Conservation (phyloP, 176 grass and related monocot genomes). For the Puccinellia tenuiflora region DNA sequence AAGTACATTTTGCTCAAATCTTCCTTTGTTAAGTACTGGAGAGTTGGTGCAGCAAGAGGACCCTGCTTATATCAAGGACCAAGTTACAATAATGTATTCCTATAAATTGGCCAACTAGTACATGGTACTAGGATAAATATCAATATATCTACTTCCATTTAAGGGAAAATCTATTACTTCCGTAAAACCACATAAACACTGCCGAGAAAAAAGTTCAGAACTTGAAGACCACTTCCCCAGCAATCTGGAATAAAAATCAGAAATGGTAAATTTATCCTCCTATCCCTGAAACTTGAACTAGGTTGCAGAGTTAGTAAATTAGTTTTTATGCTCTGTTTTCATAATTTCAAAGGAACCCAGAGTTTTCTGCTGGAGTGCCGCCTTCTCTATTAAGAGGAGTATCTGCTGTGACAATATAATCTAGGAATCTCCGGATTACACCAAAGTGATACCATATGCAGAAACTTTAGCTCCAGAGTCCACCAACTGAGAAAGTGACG, state of each 20-base stretch:
- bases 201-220: neutral
- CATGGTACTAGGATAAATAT: neutral
- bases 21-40: constrained; percentile 79
- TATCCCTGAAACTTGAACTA: neutral
- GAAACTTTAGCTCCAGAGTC: neutral
- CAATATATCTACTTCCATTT: neutral
- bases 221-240: neutral
- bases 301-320: neutral
- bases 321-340: neutral
- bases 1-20: constrained; percentile 98
- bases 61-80: constrained; percentile 42
- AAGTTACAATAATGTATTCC: neutral
- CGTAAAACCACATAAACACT: neutral
- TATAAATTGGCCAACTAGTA: neutral
- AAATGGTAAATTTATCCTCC: neutral
- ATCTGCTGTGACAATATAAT: neutral
- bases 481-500: constrained; percentile 19
- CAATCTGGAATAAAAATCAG: neutral
- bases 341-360: neutral
- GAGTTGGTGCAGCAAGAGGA: constrained; percentile 81
- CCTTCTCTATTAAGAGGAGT: neutral
- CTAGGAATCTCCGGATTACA: constrained; percentile 12
- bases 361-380: neutral
- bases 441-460: neutral
- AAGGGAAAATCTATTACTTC: neutral